Conservation (phyloP, 805 yeast species). For the Wickerhamomyces silvicola region DNA sequence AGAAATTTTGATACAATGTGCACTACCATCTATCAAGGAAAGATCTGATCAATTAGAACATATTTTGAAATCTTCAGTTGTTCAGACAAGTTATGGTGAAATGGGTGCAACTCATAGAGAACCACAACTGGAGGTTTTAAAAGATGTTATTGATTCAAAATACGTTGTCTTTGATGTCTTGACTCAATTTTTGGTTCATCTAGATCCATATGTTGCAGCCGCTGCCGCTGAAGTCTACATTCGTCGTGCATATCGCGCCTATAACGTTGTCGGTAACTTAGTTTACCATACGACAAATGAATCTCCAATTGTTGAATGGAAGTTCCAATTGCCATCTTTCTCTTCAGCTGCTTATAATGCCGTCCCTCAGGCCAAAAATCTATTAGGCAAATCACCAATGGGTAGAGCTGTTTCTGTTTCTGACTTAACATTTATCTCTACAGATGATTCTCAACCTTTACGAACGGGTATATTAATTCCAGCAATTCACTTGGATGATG, state of each 20-base stretch:
- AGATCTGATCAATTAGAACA: constrained; percentile 97
- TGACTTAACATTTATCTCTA: constrained; percentile 81
- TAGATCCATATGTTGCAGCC: constrained; percentile 82
- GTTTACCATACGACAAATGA: constrained; percentile 49
- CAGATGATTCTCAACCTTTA: constrained; percentile 55
- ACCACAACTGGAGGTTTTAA: constrained; percentile 74
- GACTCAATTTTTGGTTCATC: constrained; percentile 78
- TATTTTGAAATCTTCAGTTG: constrained; percentile 85
- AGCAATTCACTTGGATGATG: constrained; percentile 78
- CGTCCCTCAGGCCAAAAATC: constrained; percentile 43
- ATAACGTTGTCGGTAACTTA: constrained; percentile 77
- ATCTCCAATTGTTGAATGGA: constrained; percentile 77
- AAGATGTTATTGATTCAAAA: constrained; percentile 92
- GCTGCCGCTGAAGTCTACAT: constrained; percentile 97
- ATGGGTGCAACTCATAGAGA: constrained; percentile 66
- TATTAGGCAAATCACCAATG: constrained; percentile 40
- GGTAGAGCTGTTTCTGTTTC: constrained; percentile 90
- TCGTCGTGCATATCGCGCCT: constrained; percentile 95
- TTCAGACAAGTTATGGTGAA: constrained; percentile 85
- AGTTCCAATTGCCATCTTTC: constrained; percentile 75
- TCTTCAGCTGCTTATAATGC: constrained; percentile 70
- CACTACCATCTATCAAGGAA: constrained; percentile 92
- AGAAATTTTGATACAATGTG: constrained; percentile 93
- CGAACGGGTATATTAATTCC: constrained; percentile 85
- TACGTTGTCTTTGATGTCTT: constrained; percentile 95